These are phyloP conservation scores for Xanthoceras sorbifolium DNA, from an alignment of 345 rosid genomes.

Conservation along the genomic window DNA sequence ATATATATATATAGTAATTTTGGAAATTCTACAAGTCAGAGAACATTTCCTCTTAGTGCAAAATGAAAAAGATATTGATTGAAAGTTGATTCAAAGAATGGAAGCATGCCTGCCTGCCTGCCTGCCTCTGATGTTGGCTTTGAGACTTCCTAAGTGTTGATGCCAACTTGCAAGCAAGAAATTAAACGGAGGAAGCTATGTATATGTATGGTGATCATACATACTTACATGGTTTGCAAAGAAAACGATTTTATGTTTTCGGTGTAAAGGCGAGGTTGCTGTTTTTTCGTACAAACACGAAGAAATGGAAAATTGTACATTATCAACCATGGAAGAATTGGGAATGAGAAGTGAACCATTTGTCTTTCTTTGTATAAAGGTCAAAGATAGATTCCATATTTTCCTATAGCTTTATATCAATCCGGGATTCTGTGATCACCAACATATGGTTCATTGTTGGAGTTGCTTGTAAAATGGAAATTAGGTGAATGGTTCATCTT, in stretches of 20 bases:
- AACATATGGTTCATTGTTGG: neutral
- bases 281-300: neutral
- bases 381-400: neutral
- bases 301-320: neutral
- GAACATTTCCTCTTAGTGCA: conserved; percentile 13
- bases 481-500: neutral
- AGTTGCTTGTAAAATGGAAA: neutral
- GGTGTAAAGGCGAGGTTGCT: neutral
- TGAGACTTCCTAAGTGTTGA: conserved; percentile 1
- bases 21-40: neutral
- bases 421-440: neutral
- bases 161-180: neutral
- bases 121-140: conserved; percentile 1
- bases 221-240: neutral
- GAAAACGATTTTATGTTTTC: neutral
- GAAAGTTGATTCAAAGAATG: neutral
- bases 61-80: conserved; percentile 1
- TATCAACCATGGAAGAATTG: conserved; percentile 1
- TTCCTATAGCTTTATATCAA: neutral
- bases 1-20: no score
- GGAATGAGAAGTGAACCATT: neutral
- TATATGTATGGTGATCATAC: neutral
- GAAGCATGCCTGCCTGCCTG: neutral
- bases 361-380: neutral
- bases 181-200: conserved; percentile 3